phyloP scores from a whole-genome alignment of 2,329 filamentous ascomycete genomes.

The Escovopsis sp. region DNA sequence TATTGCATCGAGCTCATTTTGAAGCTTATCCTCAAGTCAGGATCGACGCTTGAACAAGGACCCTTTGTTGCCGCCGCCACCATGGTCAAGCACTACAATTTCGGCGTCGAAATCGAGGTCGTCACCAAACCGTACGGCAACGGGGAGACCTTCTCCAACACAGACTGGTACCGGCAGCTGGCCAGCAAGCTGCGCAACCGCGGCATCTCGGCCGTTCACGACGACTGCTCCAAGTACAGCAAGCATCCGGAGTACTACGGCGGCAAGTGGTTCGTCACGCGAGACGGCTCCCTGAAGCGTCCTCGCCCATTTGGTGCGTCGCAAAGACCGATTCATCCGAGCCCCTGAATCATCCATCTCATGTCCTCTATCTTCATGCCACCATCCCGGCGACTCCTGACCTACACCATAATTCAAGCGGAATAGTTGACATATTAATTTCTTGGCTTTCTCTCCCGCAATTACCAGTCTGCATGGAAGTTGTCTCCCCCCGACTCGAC shows the following conservation, averaged over 20 bases:
- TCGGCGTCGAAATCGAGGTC: conserved; percentile 24
- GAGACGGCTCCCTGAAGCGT: conserved; percentile 24
- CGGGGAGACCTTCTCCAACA: conserved; percentile 21
- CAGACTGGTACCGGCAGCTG: conserved; percentile 25
- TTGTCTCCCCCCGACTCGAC: conserved; percentile 23
- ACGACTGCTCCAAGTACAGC: conserved; percentile 23
- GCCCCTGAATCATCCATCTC: too few species aligned
- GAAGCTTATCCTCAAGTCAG: too few species aligned
- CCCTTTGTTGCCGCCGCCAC: background rate
- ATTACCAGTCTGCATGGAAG: conserved; percentile 24
- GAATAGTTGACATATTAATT: too few species aligned
- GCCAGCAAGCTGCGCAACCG: conserved; percentile 23
- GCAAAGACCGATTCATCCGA: background rate
- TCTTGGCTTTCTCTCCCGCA: background rate
- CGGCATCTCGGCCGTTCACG: conserved; percentile 21
- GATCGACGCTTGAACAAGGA: too few species aligned
- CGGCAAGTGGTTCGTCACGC: conserved; percentile 26
- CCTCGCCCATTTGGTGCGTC: conserved; percentile 17
- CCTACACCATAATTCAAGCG: too few species aligned
- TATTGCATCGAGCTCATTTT: too few species aligned
- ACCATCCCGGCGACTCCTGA: too few species aligned
- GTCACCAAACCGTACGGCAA: conserved; percentile 22
- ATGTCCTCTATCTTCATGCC: too few species aligned
- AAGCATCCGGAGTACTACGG: conserved; percentile 27
- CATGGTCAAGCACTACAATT: conserved; percentile 23